A percentile compares a stretch with the other conserved stretches of the same genome.
Evolutionary conservation across 2,329 filamentous ascomycete species (phyloP).

Genomic region (Torrubiellomyces zombiae): DNA sequence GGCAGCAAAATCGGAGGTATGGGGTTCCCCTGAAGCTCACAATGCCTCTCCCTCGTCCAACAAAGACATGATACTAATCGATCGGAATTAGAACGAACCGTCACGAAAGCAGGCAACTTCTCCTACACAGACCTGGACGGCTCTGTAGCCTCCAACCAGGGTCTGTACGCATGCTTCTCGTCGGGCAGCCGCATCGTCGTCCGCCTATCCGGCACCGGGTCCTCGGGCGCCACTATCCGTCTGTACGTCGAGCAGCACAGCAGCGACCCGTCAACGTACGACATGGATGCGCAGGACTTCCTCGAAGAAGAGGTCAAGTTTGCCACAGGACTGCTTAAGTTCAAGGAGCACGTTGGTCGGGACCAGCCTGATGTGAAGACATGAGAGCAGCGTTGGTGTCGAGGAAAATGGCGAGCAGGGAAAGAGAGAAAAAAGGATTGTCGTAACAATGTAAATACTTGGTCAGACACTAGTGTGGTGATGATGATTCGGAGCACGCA

Average conservation of each 20-base stretch:
- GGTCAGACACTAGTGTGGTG: too few relatives aligned
- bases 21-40: too few relatives aligned
- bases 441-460: too few relatives aligned
- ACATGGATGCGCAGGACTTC: conserved; percentile 79
- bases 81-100: conserved; percentile 45
- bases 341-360: conserved; percentile 84
- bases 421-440: neutral
- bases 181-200: conserved; percentile 92
- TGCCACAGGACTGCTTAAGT: conserved; percentile 70
- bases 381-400: too few relatives aligned
- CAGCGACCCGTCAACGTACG: conserved; percentile 60
- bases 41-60: neutral
- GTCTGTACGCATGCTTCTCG: conserved; percentile 85
- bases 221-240: conserved; percentile 87
- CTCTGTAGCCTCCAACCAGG: conserved; percentile 88
- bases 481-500: too few relatives aligned
- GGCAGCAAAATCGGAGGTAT: conserved; percentile 66
- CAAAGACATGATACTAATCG: conserved; percentile 2
- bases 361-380: conserved; percentile 96
- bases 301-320: conserved; percentile 78
- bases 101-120: conserved; percentile 85
- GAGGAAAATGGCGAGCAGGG: too few relatives aligned
- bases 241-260: conserved; percentile 96
- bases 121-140: conserved; percentile 98
- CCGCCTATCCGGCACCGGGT: conserved; percentile 85